Percentiles rank a stretch among this genome's conserved stretches.
Evolutionary conservation across 192 early-diverging fungal genomes (phyloP).

Genomic region (Fimicolochytrium jonesii): DNA sequence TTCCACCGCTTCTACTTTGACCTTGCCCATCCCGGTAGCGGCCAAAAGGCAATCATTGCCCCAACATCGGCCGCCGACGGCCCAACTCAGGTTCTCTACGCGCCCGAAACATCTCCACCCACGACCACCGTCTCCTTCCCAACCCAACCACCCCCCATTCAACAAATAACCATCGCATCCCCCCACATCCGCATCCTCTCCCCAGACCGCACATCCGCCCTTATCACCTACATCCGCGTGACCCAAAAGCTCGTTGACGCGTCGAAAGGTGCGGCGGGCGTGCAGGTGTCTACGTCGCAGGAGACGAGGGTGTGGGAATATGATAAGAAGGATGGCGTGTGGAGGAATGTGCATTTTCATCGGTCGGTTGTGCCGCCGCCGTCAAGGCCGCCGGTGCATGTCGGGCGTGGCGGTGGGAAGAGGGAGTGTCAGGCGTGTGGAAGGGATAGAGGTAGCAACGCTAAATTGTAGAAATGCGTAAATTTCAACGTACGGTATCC

Average conservation of each 20-base stretch:
- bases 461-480: too few species aligned
- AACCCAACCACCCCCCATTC: too few species aligned
- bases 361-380: conserved; percentile 7
- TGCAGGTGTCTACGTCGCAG: conserved; percentile 13
- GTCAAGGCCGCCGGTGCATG: too few species aligned
- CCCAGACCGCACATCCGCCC: conserved; percentile 30
- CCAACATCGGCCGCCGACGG: too few species aligned
- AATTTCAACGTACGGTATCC: too few species aligned
- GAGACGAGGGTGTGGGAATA: conserved; percentile 28
- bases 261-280: too few species aligned
- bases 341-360: conserved; percentile 31
- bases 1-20: conserved; percentile 49
- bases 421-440: too few species aligned
- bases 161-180: conserved; percentile 23
- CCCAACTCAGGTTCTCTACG: too few species aligned
- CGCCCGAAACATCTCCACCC: not conserved
- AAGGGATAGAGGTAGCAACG: too few species aligned
- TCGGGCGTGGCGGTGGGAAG: too few species aligned
- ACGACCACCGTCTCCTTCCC: too few species aligned
- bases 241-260: conserved; percentile 19
- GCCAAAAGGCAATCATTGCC: too few species aligned
- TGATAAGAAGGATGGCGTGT: conserved; percentile 18
- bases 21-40: not conserved
- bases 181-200: conserved; percentile 31
- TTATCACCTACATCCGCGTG: conserved; percentile 37